Conservation (phyloP, 106 monocot species). For the Xerophyta viscosa region DNA sequence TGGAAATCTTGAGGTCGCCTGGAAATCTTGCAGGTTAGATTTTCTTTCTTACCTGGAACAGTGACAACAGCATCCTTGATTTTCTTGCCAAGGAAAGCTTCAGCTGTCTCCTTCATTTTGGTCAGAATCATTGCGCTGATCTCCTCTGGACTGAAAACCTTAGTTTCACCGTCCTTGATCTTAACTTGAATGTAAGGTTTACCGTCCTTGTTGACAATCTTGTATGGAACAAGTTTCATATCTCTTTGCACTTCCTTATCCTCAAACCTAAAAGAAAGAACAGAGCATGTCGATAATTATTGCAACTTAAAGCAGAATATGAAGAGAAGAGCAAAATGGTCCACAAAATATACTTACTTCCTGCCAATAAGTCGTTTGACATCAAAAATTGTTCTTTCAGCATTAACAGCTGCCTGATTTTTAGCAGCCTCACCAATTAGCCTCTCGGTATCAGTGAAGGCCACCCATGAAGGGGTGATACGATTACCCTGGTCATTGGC, state of each 20-base stretch:
- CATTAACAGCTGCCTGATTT: conserved; percentile 56
- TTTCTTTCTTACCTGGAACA: conserved; percentile 36
- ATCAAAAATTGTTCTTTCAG: conserved; percentile 55
- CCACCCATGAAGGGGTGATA: conserved; percentile 72
- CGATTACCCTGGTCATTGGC: conserved; percentile 74
- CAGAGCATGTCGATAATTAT: background rate
- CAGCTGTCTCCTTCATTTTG: conserved; percentile 67
- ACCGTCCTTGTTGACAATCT: conserved; percentile 68
- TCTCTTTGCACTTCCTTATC: conserved; percentile 63
- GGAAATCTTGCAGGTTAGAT: background rate
- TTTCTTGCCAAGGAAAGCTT: conserved; percentile 59
- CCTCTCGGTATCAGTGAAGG: conserved; percentile 56
- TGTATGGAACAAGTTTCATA: conserved; percentile 60
- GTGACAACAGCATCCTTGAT: conserved; percentile 64
- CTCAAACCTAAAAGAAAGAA: conserved; percentile 25
- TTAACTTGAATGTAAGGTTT: conserved; percentile 68
- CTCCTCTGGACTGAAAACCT: conserved; percentile 66
- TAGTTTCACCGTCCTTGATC: conserved; percentile 58
- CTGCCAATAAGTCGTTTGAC: conserved; percentile 66
- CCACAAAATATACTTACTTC: conserved; percentile 22
- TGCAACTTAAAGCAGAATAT: background rate
- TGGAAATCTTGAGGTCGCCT: background rate
- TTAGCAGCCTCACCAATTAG: conserved; percentile 68
- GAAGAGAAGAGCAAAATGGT: background rate
- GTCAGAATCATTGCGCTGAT: conserved; percentile 61